Evolutionary conservation across 2,329 filamentous ascomycete genomes (phyloP).

Genomic region (Stemphylium beticola): DNA sequence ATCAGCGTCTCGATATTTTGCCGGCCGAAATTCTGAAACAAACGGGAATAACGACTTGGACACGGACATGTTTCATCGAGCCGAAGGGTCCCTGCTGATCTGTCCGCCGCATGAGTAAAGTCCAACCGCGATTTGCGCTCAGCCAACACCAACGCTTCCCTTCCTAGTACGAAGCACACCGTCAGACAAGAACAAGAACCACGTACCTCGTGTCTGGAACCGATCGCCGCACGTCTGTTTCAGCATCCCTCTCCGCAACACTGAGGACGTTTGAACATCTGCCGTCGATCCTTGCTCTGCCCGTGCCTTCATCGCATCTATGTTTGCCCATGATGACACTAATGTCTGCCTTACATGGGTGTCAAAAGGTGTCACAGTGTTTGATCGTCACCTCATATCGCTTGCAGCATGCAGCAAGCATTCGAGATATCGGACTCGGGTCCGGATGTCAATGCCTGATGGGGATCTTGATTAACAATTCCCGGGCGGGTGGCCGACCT

Average conservation of each 20-base stretch:
- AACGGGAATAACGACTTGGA: conserved; percentile 24
- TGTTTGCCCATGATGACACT: background rate
- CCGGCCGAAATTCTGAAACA: conserved; percentile 24
- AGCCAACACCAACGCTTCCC: conserved; percentile 8
- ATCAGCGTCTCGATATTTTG: conserved; percentile 3
- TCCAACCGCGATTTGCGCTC: conserved; percentile 10
- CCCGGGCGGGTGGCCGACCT: background rate
- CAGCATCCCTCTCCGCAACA: conserved; percentile 3
- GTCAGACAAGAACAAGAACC: conserved; percentile 6
- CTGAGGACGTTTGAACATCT: background rate
- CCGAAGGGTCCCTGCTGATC: conserved; percentile 27
- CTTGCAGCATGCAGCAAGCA: no score
- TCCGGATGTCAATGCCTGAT: background rate
- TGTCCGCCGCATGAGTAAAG: conserved; percentile 11
- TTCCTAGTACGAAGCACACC: conserved; percentile 6
- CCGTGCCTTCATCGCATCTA: background rate
- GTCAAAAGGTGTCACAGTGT: background rate
- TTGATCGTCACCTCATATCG: conserved; percentile 3
- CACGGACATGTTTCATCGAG: conserved; percentile 31
- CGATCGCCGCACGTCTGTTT: conserved; percentile 15
- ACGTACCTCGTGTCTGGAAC: conserved; percentile 3
- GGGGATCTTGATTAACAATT: background rate
- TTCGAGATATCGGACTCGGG: no score
- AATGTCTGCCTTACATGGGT: background rate
- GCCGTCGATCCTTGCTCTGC: conserved; percentile 1